These are phyloP conservation scores for Daedaleopsis nitida DNA, from an alignment of 768 basidiomycete species.

Conservation along the genomic window DNA sequence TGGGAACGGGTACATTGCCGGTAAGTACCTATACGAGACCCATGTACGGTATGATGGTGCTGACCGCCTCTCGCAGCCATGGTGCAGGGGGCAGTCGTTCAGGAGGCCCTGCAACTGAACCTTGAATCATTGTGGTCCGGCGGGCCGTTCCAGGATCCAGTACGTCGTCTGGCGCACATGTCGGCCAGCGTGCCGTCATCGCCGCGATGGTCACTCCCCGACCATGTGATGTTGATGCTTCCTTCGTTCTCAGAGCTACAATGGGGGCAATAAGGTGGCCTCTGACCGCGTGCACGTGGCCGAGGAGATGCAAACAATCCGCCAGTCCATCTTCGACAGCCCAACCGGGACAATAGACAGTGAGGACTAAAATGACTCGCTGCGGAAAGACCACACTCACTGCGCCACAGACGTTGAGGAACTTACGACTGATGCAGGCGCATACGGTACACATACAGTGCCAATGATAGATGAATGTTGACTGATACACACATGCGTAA, in stretches of 20 bases:
- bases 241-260: slow-evolving; percentile 50
- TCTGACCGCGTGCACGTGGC: slow-evolving; percentile 47
- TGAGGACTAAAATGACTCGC: slow-evolving; percentile 29
- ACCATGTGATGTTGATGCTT: not conserved
- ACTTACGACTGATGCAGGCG: slow-evolving; percentile 56
- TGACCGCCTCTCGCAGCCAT: slow-evolving; percentile 46
- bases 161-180: slow-evolving; percentile 31
- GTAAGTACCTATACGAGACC: slow-evolving; percentile 32
- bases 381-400: not conserved
- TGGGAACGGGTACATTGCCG: slow-evolving; percentile 74
- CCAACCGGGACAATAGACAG: slow-evolving; percentile 60
- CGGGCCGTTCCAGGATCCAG: slow-evolving; percentile 68
- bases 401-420: slow-evolving; percentile 48
- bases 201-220: not conserved
- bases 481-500: not conserved
- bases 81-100: slow-evolving; percentile 59
- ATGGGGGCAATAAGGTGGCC: slow-evolving; percentile 66
- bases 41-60: not conserved
- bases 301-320: slow-evolving; percentile 51
- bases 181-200: not conserved
- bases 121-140: slow-evolving; percentile 80
- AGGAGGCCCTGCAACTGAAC: slow-evolving; percentile 68
- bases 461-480: not conserved
- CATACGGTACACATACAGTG: slow-evolving; percentile 50
- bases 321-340: slow-evolving; percentile 59